Percentiles rank a stretch among this genome's conserved stretches.
Conservation (phyloP, 108 stramenopile genomes). For the Cyclostephanos invisitatus region DNA sequence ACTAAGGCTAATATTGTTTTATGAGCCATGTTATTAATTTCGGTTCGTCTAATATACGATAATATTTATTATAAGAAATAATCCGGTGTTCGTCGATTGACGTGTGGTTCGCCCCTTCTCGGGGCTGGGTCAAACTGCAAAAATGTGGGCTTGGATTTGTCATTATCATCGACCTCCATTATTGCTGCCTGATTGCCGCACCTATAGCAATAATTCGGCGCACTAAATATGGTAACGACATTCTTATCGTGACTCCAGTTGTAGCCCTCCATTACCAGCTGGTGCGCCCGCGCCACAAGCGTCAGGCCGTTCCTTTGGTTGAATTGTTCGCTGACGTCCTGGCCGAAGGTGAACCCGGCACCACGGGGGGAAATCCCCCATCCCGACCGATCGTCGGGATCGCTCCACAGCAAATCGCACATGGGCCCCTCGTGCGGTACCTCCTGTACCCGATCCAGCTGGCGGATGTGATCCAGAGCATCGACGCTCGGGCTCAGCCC, state of each 20-base stretch:
- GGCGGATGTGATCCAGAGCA: slow-evolving; percentile 94
- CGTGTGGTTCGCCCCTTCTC: slow-evolving; percentile 94
- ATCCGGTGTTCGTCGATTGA: slow-evolving; percentile 91
- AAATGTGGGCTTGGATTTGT: slow-evolving; percentile 75
- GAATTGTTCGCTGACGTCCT: slow-evolving; percentile 87
- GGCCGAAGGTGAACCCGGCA: slow-evolving; percentile 96
- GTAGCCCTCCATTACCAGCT: slow-evolving; percentile 96
- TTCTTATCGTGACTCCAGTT: slow-evolving; percentile 96
- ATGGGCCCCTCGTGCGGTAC: slow-evolving; percentile 98
- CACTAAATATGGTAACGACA: slow-evolving; percentile 97
- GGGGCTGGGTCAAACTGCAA: slow-evolving; percentile 97
- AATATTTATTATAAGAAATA: slow-evolving; percentile 87
- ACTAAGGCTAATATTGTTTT: neutral
- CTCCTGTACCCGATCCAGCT: slow-evolving; percentile 95
- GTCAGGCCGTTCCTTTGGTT: slow-evolving; percentile 88
- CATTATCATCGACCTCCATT: slow-evolving; percentile 95
- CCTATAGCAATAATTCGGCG: slow-evolving; percentile 99
- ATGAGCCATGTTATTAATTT: neutral
- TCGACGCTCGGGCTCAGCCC: slow-evolving; percentile 95
- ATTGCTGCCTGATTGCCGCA: slow-evolving; percentile 99
- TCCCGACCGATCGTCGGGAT: slow-evolving; percentile 95
- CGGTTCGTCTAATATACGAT: neutral
- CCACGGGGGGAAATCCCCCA: slow-evolving; percentile 98
- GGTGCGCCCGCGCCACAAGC: slow-evolving; percentile 88
- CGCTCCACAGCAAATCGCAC: slow-evolving; percentile 98